Base-by-base conservation (phyloP, 768 basidiomycete species). In the Trametes punicea region DNA sequence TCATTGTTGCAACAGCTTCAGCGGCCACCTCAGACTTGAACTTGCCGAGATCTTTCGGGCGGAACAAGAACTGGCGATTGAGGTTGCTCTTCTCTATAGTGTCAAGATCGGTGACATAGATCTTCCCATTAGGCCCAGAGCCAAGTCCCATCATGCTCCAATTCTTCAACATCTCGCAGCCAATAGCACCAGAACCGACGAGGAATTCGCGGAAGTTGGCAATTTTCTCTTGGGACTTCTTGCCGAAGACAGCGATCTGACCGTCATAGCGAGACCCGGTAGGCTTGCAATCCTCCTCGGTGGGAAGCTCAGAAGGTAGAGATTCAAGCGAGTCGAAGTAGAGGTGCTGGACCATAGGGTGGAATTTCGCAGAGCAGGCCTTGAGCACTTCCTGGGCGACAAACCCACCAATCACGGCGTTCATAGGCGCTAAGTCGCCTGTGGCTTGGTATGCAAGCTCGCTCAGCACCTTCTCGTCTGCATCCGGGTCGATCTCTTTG, bases 161-260 rank as follows among this genome's bases (percentile, higher is more conserved):
- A 73, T 98, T 99, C 79, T 99, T 99, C 65, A 99, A 75, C 97
- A 98, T 98, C 75, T 99, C 97, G 68, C 97, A 99, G 18, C 97
- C 97, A 69, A 99, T 98, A 31, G 97, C 97, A 41, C 97, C 97
- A n/a, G 96, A 86, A 8, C 97, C 97, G 53, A 99, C 97, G 41
- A 99, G 81, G 82, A 99, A 99, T 66, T 98, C 91, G 25, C 90
- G 82, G 68, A 93, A 84, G 67, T 89, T 88, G 38, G 83, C 81
- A 58, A 99, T 87, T 77, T 91, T 97, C 36, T 88, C 80, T 63
- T 99, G 97, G 84, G 98, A 98, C 2, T 73, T 67, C 70, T 85
- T 90, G 6, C 97, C 97, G 66, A 99, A 98, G 9, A 99, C 94
- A 33, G 93, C 95, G 65, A 98, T 86, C 72, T 98, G 97, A 3